Evolutionary conservation across 2,329 filamentous ascomycete species (phyloP).

Genomic region (Talaromyces sp.): DNA sequence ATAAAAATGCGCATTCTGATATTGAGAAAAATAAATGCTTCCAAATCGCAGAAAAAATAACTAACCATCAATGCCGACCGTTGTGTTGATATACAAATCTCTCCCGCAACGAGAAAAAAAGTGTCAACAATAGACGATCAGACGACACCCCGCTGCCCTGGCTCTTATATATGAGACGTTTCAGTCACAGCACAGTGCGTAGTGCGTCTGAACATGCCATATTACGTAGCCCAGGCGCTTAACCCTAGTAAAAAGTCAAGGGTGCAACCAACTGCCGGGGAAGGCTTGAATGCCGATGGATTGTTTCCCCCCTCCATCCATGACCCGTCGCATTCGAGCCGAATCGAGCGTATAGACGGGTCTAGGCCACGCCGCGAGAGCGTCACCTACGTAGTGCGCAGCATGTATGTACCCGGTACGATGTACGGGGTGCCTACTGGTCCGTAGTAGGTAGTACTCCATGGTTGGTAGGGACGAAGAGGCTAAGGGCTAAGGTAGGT

Average conservation of each 20-base stretch:
- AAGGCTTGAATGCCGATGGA: neutral
- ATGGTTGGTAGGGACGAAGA: neutral
- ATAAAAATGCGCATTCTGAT: neutral
- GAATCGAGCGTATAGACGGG: neutral
- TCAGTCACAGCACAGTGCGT: neutral
- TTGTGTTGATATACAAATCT: neutral
- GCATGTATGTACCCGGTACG: neutral
- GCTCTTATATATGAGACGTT: neutral
- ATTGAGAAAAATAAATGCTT: neutral
- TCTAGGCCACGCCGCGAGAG: constrained; percentile 3
- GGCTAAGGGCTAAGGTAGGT: neutral
- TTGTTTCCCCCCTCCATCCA: neutral
- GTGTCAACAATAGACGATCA: neutral
- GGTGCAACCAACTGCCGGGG: neutral
- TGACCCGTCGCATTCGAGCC: neutral
- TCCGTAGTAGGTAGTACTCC: neutral
- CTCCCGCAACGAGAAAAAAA: neutral
- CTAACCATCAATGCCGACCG: neutral
- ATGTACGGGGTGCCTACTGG: neutral
- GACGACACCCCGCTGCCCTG: neutral
- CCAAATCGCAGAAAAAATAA: neutral
- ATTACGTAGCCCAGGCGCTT: constrained; percentile 2
- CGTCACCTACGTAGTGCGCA: neutral
- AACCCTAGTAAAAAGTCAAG: neutral
- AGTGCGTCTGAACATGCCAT: neutral